Base-by-base conservation (phyloP, 2,329 filamentous ascomycete genomes). In the Colletotrichum sp. region DNA sequence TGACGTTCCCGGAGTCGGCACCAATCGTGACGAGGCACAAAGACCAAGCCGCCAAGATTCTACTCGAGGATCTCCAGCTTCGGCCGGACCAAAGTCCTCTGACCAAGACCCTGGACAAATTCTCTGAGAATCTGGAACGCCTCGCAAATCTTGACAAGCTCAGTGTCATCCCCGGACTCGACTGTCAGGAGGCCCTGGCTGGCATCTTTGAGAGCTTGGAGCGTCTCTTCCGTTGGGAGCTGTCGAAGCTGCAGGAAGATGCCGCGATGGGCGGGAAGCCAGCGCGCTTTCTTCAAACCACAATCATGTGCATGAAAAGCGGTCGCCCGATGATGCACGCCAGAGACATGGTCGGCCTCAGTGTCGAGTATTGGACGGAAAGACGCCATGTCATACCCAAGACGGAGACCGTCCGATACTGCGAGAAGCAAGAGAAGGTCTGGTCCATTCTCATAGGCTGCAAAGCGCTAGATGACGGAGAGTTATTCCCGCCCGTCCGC, bases 341-440 rank as follows among this genome's bases (percentile, higher is more conserved):
- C 16, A 88, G 92, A 67, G 89, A 90, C 26, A 90, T 89, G 66
- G 86, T 96, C 30, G 95, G 95, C 1, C 85, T 96, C 72, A 92
- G 90, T 65, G 80, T 97, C 52, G 93, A 95, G 78, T 98, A 96
- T 82, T 97, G 95, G 95, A 93, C 92, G 83, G 89, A 93, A 79
- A 86, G 88, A 71, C 88, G 90, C 63, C 87, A 90, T 63, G 83
- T 91, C 18, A 84, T 82, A 4, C 83, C 83, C 8, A 81, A 80
- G 3, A 83, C 79, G 63, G 82, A 84, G 21, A 83, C 86, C 36
- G 82, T 86, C 21, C 80, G 81, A 13, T 83, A 85, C 34, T 83
- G 85, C 36, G 83, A 86, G 30, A 83, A 87, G 8, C 81, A 81
- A 28, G 87, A 89, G 76, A 89, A 87, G 74, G 89, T 92, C 5